Evolutionary conservation across 73 alveolate species (phyloP), one percentile per base, ranked within the genome.

Genomic region (Tetrahymena thermophila): DNA sequence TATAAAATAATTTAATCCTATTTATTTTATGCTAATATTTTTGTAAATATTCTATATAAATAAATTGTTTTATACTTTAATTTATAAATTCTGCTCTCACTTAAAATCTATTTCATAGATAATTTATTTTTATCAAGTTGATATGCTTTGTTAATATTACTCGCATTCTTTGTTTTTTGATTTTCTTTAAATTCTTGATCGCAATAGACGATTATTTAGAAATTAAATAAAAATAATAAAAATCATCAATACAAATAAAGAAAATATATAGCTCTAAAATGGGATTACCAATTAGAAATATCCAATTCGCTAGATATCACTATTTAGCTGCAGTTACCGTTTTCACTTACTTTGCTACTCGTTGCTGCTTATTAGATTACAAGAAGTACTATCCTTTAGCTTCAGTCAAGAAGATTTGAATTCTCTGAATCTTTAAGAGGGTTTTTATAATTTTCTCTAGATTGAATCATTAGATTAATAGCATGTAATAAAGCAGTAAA

Each of bases 281-380:
- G 89, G 89, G 89, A 71, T 71, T 71, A 71, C 89, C 89, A 71
- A 71, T 71, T 31, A 71, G 89, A 71, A 71, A 71, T 40, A 71
- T 71, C n/a, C 89, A 71, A 71, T 71, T 71, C 89, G 89, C 89
- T 31, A 71, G 89, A 71, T 71, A 71, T 71, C 89, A 71, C 89
- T 71, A 71, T 31, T 71, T 71, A 71, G 89, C 89, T 71, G 0
- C 89, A 7, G 17, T 71, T 19, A 42, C 89, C 21, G 42, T 31
- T 3, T 71, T 71, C 89, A 71, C 89, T 71, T 71, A 71, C 89
- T 71, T 71, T 31, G 89, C 89, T 71, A 71, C 89, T 71, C 89
- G 89, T 71, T 71, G 89, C 89, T 71, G 89, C 89, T 71, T 71
- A 71, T 71, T 71, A 71, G 89, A 71, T 71, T 71, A 71, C 37